Percentiles rank a stretch among this genome's conserved stretches.
Evolutionary conservation across 2,329 filamentous ascomycete species (phyloP).

Genomic region (Fusarium cyanostomum): DNA sequence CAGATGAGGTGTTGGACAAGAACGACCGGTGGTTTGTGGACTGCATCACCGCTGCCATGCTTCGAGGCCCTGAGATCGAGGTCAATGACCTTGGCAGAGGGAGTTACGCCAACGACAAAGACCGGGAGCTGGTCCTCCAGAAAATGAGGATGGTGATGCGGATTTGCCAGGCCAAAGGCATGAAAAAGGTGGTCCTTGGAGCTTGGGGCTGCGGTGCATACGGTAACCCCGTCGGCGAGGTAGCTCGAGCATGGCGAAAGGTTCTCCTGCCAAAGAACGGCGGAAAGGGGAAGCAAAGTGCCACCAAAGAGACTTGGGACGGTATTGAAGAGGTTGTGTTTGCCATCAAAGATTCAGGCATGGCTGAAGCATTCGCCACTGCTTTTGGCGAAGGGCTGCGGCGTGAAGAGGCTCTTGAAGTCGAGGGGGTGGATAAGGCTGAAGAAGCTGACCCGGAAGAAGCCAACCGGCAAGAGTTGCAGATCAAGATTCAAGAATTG

Average conservation of each 20-base stretch:
- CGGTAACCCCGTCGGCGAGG: conserved; percentile 67
- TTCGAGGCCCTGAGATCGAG: conserved; percentile 64
- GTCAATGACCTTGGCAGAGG: conserved; percentile 46
- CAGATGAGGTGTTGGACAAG: conserved; percentile 50
- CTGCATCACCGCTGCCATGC: conserved; percentile 66
- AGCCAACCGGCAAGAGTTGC: conserved; percentile 13
- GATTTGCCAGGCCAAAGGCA: conserved; percentile 57
- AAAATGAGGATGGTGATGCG: conserved; percentile 69
- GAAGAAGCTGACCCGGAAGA: conserved; percentile 6
- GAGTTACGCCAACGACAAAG: conserved; percentile 55
- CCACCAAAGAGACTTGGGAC: conserved; percentile 31
- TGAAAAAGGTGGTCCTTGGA: conserved; percentile 63
- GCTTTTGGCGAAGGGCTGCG: conserved; percentile 54
- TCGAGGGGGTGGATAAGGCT: neutral
- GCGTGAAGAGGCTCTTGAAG: neutral
- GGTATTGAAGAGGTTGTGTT: conserved; percentile 61
- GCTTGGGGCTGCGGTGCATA: conserved; percentile 74
- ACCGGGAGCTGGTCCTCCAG: conserved; percentile 58
- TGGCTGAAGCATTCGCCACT: conserved; percentile 61
- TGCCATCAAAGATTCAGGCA: conserved; percentile 62
- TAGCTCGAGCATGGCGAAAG: conserved; percentile 63
- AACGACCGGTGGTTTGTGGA: conserved; percentile 67
- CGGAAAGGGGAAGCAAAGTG: conserved; percentile 24
- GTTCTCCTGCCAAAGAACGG: conserved; percentile 39
- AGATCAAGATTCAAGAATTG: conserved; percentile 29